Conservation (phyloP, 1,139 yeast species). For the Arxiozyma heterogenica region DNA sequence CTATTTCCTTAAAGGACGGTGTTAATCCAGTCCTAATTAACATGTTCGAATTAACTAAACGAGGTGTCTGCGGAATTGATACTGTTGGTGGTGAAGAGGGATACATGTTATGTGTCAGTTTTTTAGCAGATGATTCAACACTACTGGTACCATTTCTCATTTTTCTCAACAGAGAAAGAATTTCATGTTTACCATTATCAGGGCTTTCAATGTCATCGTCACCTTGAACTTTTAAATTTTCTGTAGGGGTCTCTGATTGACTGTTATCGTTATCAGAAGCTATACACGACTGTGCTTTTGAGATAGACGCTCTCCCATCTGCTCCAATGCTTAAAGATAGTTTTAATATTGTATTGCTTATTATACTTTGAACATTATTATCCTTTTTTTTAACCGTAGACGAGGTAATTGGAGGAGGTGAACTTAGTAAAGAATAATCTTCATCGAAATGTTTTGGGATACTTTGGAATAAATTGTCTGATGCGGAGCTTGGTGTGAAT, state of each 20-base stretch:
- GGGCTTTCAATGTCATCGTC: not conserved
- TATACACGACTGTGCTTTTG: not conserved
- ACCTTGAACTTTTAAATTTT: not conserved
- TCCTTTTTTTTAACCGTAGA: not conserved
- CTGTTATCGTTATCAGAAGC: not conserved
- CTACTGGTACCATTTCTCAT: constrained; percentile 15
- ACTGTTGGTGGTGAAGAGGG: constrained; percentile 8
- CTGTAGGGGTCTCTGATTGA: not conserved
- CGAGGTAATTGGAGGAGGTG: constrained; percentile 14
- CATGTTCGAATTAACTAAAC: constrained; percentile 6
- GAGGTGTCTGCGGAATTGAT: constrained; percentile 22
- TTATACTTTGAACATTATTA: not conserved
- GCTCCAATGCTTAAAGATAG: constrained; percentile 19
- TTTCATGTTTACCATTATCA: constrained; percentile 13
- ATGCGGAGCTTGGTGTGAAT: constrained; percentile 8
- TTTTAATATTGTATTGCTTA: constrained; percentile 7
- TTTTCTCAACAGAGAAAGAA: constrained; percentile 18
- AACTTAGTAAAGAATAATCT: constrained; percentile 10
- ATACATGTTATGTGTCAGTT: not conserved
- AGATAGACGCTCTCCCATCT: constrained; percentile 22
- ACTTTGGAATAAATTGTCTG: constrained; percentile 16
- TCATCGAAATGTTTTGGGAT: constrained; percentile 10
- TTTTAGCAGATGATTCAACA: not conserved
- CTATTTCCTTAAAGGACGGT: constrained; percentile 9
- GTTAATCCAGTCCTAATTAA: constrained; percentile 26